Percentiles rank a stretch among this genome's conserved stretches.
Conservation (phyloP, 73 alveolate species). For the Paramecium sonneborni region DNA sequence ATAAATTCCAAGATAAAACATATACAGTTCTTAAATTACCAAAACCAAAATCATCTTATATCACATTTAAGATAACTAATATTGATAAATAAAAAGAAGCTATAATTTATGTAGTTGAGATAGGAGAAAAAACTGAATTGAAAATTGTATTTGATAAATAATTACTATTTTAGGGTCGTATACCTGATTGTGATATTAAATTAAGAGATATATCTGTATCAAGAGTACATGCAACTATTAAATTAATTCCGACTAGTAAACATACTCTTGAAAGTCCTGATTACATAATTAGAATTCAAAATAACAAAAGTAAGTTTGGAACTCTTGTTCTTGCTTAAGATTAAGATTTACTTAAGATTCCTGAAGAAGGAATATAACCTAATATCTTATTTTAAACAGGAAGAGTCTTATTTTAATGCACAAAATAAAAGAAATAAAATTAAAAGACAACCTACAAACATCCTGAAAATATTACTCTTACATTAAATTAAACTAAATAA, state of each 20-base stretch:
- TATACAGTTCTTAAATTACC: background rate
- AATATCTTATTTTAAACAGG: background rate
- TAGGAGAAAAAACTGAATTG: background rate
- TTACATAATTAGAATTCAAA: constrained; percentile 62
- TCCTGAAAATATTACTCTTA: background rate
- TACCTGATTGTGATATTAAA: constrained; percentile 82
- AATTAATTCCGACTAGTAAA: background rate
- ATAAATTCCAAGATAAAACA: background rate
- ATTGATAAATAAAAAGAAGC: background rate
- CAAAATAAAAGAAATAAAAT: background rate
- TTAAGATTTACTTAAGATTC: background rate
- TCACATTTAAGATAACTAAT: background rate
- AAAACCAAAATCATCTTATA: background rate
- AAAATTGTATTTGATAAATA: background rate
- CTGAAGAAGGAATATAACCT: background rate
- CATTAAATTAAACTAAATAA: background rate
- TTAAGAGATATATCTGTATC: constrained; percentile 85
- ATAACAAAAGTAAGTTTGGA: constrained; percentile 82
- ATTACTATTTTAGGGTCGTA: constrained; percentile 72
- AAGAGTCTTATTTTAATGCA: background rate
- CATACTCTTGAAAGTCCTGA: background rate
- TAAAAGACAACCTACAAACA: background rate
- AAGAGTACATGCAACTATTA: constrained; percentile 79
- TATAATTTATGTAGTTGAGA: background rate
- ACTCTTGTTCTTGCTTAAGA: constrained; percentile 70